phyloP scores from a whole-genome alignment of 257 asterid species.

The Ajuga chamaepitys region DNA sequence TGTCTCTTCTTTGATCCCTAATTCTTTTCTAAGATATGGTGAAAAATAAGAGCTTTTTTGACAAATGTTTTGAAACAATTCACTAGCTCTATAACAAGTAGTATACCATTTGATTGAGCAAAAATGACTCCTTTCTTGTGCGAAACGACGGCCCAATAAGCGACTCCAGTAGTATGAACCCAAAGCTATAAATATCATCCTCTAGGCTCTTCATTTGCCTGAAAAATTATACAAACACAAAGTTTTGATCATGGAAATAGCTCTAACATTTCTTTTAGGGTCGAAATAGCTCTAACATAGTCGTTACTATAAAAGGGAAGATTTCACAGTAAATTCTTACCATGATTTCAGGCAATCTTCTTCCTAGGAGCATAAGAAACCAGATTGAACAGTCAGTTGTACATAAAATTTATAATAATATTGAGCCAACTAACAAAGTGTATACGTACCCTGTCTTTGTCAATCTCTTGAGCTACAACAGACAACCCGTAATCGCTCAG shows the following conservation, averaged over 20 bases:
- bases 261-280: too few species aligned
- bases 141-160: conserved; percentile 38
- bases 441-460: conserved; percentile 31
- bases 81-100: too few species aligned
- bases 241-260: not conserved
- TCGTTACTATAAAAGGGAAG: not conserved
- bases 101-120: conserved; percentile 58
- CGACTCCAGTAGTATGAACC: conserved; percentile 50
- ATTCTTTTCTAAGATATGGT: too few species aligned
- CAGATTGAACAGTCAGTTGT: not conserved
- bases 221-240: conserved; percentile 6
- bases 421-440: not conserved
- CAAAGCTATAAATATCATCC: conserved; percentile 69
- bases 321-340: conserved; percentile 17
- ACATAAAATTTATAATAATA: not conserved
- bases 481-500: conserved; percentile 72
- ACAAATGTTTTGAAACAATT: too few species aligned
- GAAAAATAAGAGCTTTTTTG: too few species aligned
- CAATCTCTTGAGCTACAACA: conserved; percentile 40
- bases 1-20: too few species aligned
- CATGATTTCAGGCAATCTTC: conserved; percentile 44
- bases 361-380: conserved; percentile 23
- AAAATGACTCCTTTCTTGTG: conserved; percentile 46
- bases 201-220: conserved; percentile 52
- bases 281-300: not conserved